Percentiles rank a stretch among this genome's conserved stretches.
phyloP scores from a whole-genome alignment of 2,329 filamentous ascomycete species.

The Endoconidiophora laricicola region DNA sequence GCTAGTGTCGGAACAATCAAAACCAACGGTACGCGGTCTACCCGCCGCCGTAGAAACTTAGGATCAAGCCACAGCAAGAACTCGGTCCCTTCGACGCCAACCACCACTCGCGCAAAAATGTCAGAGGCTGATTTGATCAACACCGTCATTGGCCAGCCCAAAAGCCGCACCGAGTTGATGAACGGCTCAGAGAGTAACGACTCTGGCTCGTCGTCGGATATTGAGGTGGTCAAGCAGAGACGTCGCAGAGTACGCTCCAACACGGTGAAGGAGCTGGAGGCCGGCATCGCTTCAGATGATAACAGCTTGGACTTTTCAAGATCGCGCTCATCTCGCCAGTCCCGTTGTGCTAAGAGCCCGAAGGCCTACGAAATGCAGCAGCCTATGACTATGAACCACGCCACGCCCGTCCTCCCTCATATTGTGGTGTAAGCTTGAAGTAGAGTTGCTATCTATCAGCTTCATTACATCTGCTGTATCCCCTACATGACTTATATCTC shows the following conservation, averaged over 20 bases:
- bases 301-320: neutral
- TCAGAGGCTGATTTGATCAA: constrained; percentile 30
- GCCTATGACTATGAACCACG: constrained; percentile 8
- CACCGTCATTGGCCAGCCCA: constrained; percentile 21
- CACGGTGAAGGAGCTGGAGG: constrained; percentile 8
- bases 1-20: constrained; percentile 21
- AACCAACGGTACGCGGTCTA: constrained; percentile 11
- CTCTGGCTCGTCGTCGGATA: constrained; percentile 11
- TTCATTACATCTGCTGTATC: constrained; percentile 12
- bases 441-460: neutral
- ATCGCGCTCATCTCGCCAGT: neutral
- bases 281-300: neutral
- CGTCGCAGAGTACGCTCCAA: constrained; percentile 6
- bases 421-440: constrained; percentile 4
- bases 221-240: constrained; percentile 9
- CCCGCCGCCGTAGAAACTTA: constrained; percentile 13
- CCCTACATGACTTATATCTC: constrained; percentile 7
- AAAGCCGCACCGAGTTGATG: constrained; percentile 7
- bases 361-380: constrained; percentile 10
- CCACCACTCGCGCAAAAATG: constrained; percentile 6
- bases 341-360: neutral
- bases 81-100: constrained; percentile 4
- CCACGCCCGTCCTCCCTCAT: constrained; percentile 10
- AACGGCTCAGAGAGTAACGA: constrained; percentile 6
- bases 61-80: neutral